Evolutionary conservation across 495 filamentous ascomycete species (phyloP).

Genomic region (Aspergillus hancockii): DNA sequence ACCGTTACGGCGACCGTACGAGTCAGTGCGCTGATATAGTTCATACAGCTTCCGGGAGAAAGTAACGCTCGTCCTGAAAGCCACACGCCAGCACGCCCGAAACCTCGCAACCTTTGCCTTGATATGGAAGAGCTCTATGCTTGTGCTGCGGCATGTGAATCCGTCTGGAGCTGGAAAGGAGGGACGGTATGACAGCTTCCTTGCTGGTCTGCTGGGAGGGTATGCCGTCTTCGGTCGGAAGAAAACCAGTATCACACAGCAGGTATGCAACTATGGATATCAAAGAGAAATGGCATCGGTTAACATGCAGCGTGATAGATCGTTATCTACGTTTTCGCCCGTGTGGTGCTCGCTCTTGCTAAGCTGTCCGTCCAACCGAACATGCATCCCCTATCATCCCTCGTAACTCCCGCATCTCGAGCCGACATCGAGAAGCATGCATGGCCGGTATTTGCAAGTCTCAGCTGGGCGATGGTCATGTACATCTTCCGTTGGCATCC

Average conservation of each 20-base stretch:
- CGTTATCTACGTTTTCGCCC: conserved; percentile 95
- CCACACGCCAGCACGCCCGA: conserved; percentile 84
- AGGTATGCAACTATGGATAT: conserved; percentile 45
- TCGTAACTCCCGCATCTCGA: conserved; percentile 45
- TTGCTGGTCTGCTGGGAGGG: conserved; percentile 88
- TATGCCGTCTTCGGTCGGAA: conserved; percentile 91
- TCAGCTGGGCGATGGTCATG: conserved; percentile 94
- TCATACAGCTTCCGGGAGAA: conserved; percentile 71
- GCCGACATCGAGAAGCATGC: conserved; percentile 63
- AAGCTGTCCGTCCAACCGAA: conserved; percentile 75
- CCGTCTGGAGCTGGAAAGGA: conserved; percentile 60
- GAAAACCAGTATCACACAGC: conserved; percentile 83
- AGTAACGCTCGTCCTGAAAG: conserved; percentile 71
- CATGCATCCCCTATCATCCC: conserved; percentile 44
- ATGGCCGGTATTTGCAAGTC: conserved; percentile 86
- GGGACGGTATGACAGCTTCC: conserved; percentile 76
- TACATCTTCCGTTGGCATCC: conserved; percentile 91
- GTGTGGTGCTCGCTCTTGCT: conserved; percentile 80
- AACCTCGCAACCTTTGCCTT: conserved; percentile 90
- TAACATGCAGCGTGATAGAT: conserved; percentile 48
- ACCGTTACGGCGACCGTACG: conserved; percentile 3
- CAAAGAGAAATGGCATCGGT: background rate
- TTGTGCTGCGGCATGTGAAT: conserved; percentile 65
- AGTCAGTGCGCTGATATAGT: conserved; percentile 13
- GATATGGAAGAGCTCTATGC: conserved; percentile 81